phyloP scores from a whole-genome alignment of 1,139 yeast genomes.

The Yamadazyma diddensiae region DNA sequence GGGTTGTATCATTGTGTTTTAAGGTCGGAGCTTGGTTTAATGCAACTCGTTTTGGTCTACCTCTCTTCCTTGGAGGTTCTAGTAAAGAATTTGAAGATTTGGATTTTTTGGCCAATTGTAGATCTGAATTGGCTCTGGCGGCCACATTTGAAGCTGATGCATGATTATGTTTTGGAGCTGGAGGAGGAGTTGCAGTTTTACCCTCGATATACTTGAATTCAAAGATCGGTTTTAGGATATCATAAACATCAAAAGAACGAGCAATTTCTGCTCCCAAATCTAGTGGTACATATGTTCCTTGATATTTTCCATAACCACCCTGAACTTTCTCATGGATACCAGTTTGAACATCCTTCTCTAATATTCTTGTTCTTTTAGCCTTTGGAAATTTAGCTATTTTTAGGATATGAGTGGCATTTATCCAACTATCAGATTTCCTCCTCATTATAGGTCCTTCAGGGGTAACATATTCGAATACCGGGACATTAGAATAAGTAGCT shows the following conservation, averaged over 20 bases:
- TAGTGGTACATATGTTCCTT: conserved; percentile 91
- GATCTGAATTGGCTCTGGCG: conserved; percentile 27
- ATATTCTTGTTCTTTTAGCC: conserved; percentile 76
- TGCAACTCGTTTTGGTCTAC: conserved; percentile 44
- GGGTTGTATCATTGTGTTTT: conserved; percentile 33
- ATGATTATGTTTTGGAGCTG: conserved; percentile 81
- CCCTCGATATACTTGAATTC: conserved; percentile 60
- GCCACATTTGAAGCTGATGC: conserved; percentile 57
- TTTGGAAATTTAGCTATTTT: conserved; percentile 87
- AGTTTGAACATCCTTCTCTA: conserved; percentile 84
- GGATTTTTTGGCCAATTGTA: conserved; percentile 17
- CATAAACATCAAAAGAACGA: conserved; percentile 67
- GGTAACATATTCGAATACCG: conserved; percentile 68
- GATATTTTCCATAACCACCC: conserved; percentile 93
- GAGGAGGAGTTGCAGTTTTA: conserved; percentile 63
- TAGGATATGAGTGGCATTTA: conserved; percentile 88
- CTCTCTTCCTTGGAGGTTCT: conserved; percentile 44
- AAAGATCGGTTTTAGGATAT: conserved; percentile 64
- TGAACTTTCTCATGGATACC: conserved; percentile 90
- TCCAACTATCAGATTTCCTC: conserved; percentile 73
- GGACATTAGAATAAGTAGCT: conserved; percentile 80
- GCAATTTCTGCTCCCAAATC: conserved; percentile 66
- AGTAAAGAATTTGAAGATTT: conserved; percentile 20
- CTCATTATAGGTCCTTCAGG: conserved; percentile 82
- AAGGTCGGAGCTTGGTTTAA: conserved; percentile 26